Percentiles rank a stretch among this genome's conserved stretches.
Evolutionary conservation across 768 basidiomycete species (phyloP).

Genomic region (Lactarius akahatsu): DNA sequence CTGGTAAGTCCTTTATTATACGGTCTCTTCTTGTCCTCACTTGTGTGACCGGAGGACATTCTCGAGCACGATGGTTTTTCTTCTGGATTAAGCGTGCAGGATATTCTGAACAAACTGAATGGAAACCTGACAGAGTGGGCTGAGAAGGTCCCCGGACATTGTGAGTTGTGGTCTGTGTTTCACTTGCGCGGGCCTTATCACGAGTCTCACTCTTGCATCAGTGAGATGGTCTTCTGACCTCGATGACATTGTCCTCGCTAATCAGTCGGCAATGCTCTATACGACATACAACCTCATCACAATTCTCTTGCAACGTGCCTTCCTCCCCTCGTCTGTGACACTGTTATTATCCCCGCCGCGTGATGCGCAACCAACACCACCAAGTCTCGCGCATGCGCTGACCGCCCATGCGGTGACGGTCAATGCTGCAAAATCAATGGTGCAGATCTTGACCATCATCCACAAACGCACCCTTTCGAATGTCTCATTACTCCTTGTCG

Average conservation of each 20-base stretch:
- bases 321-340: slow-evolving; percentile 48
- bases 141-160: slow-evolving; percentile 34
- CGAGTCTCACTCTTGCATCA: slow-evolving; percentile 22
- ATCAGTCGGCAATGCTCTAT: slow-evolving; percentile 45
- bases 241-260: slow-evolving; percentile 40
- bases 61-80: slow-evolving; percentile 12
- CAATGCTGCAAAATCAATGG: slow-evolving; percentile 23
- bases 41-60: slow-evolving; percentile 10
- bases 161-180: slow-evolving; percentile 29
- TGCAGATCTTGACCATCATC: slow-evolving; percentile 20
- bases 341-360: slow-evolving; percentile 17
- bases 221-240: slow-evolving; percentile 46
- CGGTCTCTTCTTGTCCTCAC: not conserved
- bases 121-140: slow-evolving; percentile 42
- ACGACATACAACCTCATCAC: slow-evolving; percentile 57
- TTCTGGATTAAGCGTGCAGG: slow-evolving; percentile 32
- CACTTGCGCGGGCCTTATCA: not conserved
- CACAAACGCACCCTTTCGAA: slow-evolving; percentile 26
- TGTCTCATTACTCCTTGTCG: slow-evolving; percentile 22
- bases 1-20: slow-evolving; percentile 38
- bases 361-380: not conserved
- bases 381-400: slow-evolving; percentile 13
- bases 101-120: slow-evolving; percentile 46
- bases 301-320: slow-evolving; percentile 76
- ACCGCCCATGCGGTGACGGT: slow-evolving; percentile 23